Percentiles rank a stretch among this genome's conserved stretches.
Evolutionary conservation across 768 basidiomycete species (phyloP).

Genomic region (Rubroboletus satanas): DNA sequence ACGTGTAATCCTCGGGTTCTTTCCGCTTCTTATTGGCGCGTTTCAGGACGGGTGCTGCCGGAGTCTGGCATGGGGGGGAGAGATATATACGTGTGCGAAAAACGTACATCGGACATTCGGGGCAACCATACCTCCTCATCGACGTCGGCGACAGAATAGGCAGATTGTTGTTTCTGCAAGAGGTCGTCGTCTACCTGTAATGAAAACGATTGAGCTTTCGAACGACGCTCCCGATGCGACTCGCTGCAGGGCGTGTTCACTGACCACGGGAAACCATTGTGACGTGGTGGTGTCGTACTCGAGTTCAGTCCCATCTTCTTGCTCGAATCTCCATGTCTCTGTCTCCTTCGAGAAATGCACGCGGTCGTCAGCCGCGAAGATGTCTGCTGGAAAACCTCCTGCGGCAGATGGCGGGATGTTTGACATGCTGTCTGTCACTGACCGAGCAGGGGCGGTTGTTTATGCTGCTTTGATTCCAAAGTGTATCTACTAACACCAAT

Average conservation of each 20-base stretch:
- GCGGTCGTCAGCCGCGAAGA: slow-evolving; percentile 76
- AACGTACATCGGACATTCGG: slow-evolving; percentile 15
- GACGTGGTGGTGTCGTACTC: slow-evolving; percentile 80
- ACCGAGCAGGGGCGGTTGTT: slow-evolving; percentile 26
- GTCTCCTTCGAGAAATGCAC: slow-evolving; percentile 74
- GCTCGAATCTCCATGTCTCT: slow-evolving; percentile 84
- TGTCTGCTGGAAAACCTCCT: slow-evolving; percentile 50
- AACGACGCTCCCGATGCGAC: neutral
- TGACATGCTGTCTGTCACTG: slow-evolving; percentile 23
- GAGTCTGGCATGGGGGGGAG: slow-evolving; percentile 49
- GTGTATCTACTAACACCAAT: neutral
- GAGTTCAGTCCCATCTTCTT: slow-evolving; percentile 84
- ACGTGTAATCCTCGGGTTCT: slow-evolving; percentile 68
- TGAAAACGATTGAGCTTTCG: slow-evolving; percentile 2
- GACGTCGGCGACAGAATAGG: slow-evolving; percentile 88
- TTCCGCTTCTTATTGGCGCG: slow-evolving; percentile 79
- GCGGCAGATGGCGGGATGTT: slow-evolving; percentile 43
- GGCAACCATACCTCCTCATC: slow-evolving; percentile 77
- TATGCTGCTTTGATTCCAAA: slow-evolving; percentile 37
- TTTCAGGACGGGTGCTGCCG: slow-evolving; percentile 81
- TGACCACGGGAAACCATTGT: slow-evolving; percentile 80
- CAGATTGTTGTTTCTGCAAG: slow-evolving; percentile 87
- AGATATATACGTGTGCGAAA: slow-evolving; percentile 23
- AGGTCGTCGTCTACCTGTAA: slow-evolving; percentile 82
- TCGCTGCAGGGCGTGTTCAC: slow-evolving; percentile 24